Base-by-base conservation (phyloP, 2,329 filamentous ascomycete species). In the Pseudogymnoascus sp. region DNA sequence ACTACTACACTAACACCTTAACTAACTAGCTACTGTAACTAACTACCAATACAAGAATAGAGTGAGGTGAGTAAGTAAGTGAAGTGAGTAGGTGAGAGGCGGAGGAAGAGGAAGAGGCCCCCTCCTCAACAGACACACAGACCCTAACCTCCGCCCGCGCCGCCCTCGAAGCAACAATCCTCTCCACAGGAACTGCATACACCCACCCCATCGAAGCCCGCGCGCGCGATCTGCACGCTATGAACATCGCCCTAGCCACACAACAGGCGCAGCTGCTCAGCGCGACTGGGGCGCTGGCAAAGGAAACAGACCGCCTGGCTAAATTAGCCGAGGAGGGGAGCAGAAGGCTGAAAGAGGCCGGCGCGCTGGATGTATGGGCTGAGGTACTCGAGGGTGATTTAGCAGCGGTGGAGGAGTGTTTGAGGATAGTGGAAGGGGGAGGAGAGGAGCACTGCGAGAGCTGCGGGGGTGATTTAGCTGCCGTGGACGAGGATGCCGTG, bases 351-450 rank as follows among this genome's bases (percentile, higher is more conserved):
- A 93, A 92, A 77, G 89, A 92, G 79, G 79, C 92, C 65, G 89
- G 90, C 23, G 87, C 92, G 72, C 83, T 93, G 71, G 89, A 93
- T 79, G 93, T 93, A 74, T 95, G 90, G 90, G 89, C 90, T 21
- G 90, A 95, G 81, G 85, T 92, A 76, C 79, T 93, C 70, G 90
- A 88, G 79, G 75, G 84, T 64, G 84, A 87, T 67, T 86, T 89
- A 66, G 66, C 87, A 62, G 80, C 86, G 49, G 71, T 89, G 5
- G 84, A 86, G 73, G 85, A 88, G 79, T 88, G 85, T 43, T 72
- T 88, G 68, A 75, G 84, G 67, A 71, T 87, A 63, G 85, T 82
- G 2, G 77, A 72, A 45, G 69, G 35, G 3, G 58, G 58, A 9
- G 25, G 58, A 16, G 58, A 38, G 5, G 58, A 38, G 14, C 33